A percentile compares a stretch with the other conserved stretches of the same genome.
Evolutionary conservation across 768 basidiomycete genomes (phyloP).

Genomic region (Suillus sp.): DNA sequence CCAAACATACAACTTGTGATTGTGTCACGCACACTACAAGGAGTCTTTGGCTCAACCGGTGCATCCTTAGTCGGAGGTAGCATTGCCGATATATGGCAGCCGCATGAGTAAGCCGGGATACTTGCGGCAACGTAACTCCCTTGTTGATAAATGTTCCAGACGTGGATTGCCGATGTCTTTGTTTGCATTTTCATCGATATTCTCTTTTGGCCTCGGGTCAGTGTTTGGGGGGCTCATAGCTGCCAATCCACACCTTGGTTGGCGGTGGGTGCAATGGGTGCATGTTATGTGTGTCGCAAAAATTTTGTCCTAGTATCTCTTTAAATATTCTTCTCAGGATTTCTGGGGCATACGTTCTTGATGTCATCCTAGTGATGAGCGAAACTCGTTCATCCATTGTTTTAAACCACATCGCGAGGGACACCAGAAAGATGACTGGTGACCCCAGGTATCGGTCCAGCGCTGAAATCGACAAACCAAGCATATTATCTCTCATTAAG

Average conservation of each 20-base stretch:
- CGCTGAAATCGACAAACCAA: slow-evolving; percentile 60
- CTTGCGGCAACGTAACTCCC: not conserved
- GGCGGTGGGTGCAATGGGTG: slow-evolving; percentile 84
- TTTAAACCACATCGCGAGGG: slow-evolving; percentile 59
- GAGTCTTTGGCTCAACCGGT: slow-evolving; percentile 64
- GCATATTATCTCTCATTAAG: slow-evolving; percentile 56
- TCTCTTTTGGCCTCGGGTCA: slow-evolving; percentile 62
- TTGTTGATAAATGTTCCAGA: slow-evolving; percentile 6
- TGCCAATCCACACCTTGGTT: slow-evolving; percentile 52
- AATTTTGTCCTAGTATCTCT: not conserved
- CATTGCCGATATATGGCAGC: slow-evolving; percentile 66
- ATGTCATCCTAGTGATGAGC: slow-evolving; percentile 54
- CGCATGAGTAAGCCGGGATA: slow-evolving; percentile 51
- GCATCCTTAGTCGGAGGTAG: slow-evolving; percentile 71
- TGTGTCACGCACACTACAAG: slow-evolving; percentile 58
- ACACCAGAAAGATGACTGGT: slow-evolving; percentile 64
- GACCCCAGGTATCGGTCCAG: slow-evolving; percentile 60
- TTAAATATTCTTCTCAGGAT: slow-evolving; percentile 39
- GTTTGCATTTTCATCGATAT: slow-evolving; percentile 60
- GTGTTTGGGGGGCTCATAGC: slow-evolving; percentile 64
- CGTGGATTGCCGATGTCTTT: slow-evolving; percentile 67
- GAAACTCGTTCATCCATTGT: slow-evolving; percentile 76
- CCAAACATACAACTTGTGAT: slow-evolving; percentile 56
- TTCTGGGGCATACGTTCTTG: slow-evolving; percentile 47
- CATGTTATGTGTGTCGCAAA: slow-evolving; percentile 50